phyloP scores from a whole-genome alignment of 2,329 filamentous ascomycete species.

The Trichoderma sp. region DNA sequence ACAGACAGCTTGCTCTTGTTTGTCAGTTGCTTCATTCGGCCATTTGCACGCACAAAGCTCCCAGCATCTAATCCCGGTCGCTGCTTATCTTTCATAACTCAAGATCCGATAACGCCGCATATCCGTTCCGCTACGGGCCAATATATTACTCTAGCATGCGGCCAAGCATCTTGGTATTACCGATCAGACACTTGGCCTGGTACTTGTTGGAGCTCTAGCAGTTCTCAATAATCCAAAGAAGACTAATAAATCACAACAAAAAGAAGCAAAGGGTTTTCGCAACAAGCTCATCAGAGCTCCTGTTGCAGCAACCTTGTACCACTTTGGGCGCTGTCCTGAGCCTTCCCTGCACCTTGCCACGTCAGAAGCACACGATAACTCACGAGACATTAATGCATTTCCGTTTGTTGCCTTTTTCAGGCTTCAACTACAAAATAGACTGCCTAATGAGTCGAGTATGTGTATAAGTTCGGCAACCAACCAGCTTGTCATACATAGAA shows the following conservation, averaged over 20 bases:
- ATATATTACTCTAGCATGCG: background rate
- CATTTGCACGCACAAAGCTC: background rate
- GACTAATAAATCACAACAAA: background rate
- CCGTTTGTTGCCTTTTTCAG: background rate
- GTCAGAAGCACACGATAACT: conserved; percentile 1
- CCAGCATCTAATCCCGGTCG: background rate
- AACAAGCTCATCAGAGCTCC: background rate
- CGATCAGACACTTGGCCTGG: background rate
- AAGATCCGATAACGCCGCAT: conserved; percentile 10
- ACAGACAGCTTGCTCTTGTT: background rate
- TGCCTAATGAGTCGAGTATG: background rate
- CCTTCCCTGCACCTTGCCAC: background rate
- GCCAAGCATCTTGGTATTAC: background rate
- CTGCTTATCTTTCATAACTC: background rate
- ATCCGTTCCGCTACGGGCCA: background rate
- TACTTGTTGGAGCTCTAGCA: background rate
- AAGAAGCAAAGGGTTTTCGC: background rate
- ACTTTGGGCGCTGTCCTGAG: background rate
- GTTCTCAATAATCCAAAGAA: background rate
- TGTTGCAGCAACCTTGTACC: background rate
- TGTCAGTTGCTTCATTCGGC: background rate
- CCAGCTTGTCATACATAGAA: background rate
- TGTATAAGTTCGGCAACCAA: background rate
- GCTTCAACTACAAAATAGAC: background rate
- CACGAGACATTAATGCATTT: background rate